phyloP scores from a whole-genome alignment of 805 yeast species.

The Priceomyces castillae region DNA sequence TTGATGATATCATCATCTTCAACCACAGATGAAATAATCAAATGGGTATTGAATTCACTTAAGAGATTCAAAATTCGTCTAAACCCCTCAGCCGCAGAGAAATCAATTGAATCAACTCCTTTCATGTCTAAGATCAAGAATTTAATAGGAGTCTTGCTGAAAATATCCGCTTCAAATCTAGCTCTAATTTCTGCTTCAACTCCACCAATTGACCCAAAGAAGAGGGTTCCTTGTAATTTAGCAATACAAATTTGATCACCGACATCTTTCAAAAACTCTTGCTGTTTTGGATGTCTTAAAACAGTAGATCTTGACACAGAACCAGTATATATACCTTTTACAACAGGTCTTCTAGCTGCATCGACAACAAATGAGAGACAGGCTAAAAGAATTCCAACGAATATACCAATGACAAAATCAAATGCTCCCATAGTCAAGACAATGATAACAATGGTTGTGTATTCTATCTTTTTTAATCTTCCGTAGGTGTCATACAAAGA shows the following conservation, averaged over 20 bases:
- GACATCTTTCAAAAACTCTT: conserved; percentile 75
- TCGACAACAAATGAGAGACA: conserved; percentile 94
- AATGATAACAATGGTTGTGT: conserved; percentile 76
- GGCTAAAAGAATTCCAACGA: conserved; percentile 87
- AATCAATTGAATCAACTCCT: conserved; percentile 78
- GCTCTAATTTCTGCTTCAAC: conserved; percentile 73
- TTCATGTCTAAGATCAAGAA: conserved; percentile 83
- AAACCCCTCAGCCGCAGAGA: conserved; percentile 95
- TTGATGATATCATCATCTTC: conserved; percentile 64
- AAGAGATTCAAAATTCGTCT: conserved; percentile 79
- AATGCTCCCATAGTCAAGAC: conserved; percentile 94
- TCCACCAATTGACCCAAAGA: conserved; percentile 94
- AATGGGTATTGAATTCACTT: conserved; percentile 61
- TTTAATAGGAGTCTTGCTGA: conserved; percentile 60
- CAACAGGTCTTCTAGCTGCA: conserved; percentile 80
- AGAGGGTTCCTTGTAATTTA: conserved; percentile 83
- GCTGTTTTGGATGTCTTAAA: conserved; percentile 84
- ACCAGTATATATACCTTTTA: conserved; percentile 81
- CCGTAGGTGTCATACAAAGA: conserved; percentile 84
- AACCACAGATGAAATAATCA: conserved; percentile 75
- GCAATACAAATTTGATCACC: conserved; percentile 89
- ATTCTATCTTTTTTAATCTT: conserved; percentile 71
- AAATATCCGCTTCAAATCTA: conserved; percentile 55
- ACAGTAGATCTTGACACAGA: conserved; percentile 89
- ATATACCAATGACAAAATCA: conserved; percentile 91